Evolutionary conservation across 1,139 yeast genomes (phyloP), one percentile per base, ranked within the genome.

Genomic region (Yamadazyma blattariae): DNA sequence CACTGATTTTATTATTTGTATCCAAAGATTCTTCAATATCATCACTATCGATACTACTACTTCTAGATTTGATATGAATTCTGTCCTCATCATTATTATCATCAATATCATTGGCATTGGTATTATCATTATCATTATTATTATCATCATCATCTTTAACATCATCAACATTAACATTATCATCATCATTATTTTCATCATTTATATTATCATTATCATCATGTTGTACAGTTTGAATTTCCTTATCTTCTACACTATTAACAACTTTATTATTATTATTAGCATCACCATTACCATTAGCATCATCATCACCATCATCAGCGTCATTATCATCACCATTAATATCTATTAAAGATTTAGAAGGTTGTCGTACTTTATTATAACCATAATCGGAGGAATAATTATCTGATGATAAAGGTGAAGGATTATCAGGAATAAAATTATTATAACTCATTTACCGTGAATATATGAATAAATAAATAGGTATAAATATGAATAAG

Each of bases 361-460:
- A 5, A 5, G 7, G 5, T 5, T 5, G 19, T 17, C 19, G 19
- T 17, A 17, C 7, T 17, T 17, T 17, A 22, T 23, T 3, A 23
- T n/a, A 3, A 16, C 8, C 7, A 26, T 26, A 5, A 18, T 25
- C 19, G 32, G 20, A 38, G n/a, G 50, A 44, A 16, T 10, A 11
- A 26, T 26, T 10, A 18, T 25, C 19, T 32, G 20, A 38, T 13
- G 50, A 44, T 23, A 54, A 40, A 11, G 59, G 59, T 4, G 57
- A 52, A 3, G 59, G 58, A 24, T 50, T 47, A 37, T 46, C 50
- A 5, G 57, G 57, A 10, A 43, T 29, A 30, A 53, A 53, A 28
- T 41, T 42, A 16, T 44, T 36, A 61, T 30, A 30, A 20, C 30
- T 27, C 34, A 32, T 32, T 7, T 5, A 17, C n/a, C n/a, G n/a